Conservation (phyloP, 202 grass and related monocot species). For the Schoenoplectus triqueter region DNA sequence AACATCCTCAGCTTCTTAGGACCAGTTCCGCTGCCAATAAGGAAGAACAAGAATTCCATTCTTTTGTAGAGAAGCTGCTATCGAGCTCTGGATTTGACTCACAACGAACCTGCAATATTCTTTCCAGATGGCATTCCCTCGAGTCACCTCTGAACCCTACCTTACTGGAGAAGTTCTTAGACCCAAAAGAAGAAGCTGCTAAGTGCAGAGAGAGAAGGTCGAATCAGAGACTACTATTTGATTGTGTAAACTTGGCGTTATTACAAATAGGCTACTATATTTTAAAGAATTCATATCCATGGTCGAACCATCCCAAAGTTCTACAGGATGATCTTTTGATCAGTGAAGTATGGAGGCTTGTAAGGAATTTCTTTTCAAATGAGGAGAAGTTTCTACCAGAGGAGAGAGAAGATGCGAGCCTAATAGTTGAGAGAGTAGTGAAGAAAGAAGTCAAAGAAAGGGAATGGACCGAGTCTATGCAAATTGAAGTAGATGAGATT, state of each 20-base stretch:
- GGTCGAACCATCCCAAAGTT: conserved; percentile 39
- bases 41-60: conserved; percentile 56
- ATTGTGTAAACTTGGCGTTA: conserved; percentile 76
- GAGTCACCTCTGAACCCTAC: conserved; percentile 68
- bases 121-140: conserved; percentile 64
- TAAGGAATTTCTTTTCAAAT: conserved; percentile 63
- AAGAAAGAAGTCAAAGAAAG: conserved; percentile 64
- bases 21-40: conserved; percentile 38
- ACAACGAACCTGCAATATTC: conserved; percentile 40
- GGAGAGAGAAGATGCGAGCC: conserved; percentile 46
- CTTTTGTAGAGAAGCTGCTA: conserved; percentile 71
- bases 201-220: conserved; percentile 61
- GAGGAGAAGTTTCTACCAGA: conserved; percentile 42
- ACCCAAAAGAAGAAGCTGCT: conserved; percentile 68
- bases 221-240: conserved; percentile 64
- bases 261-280: conserved; percentile 59
- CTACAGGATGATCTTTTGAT: conserved; percentile 37
- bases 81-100: conserved; percentile 56
- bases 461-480: conserved; percentile 51
- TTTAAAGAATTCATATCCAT: conserved; percentile 54
- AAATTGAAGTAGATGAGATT: conserved; percentile 57
- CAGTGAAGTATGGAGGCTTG: conserved; percentile 58
- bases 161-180: conserved; percentile 56
- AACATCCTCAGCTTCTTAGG: background rate
- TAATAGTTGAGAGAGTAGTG: conserved; percentile 55